Percentiles rank a stretch among this genome's conserved stretches.
phyloP scores from a whole-genome alignment of 2,329 filamentous ascomycete species.

The Trichoderma pleuroti region DNA sequence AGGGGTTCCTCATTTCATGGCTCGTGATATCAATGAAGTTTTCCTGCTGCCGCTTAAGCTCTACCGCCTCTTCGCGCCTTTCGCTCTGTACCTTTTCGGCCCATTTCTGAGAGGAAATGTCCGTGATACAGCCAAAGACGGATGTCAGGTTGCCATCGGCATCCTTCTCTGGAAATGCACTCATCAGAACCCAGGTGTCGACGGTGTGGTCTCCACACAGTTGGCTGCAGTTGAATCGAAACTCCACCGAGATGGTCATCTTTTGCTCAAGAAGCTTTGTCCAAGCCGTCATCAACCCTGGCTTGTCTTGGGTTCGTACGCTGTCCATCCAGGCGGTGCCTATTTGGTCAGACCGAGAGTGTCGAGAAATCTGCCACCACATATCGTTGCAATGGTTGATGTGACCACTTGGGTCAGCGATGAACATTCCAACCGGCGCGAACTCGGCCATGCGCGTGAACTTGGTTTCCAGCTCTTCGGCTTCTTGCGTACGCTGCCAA shows the following conservation, averaged over 20 bases:
- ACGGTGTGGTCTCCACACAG: slow-evolving; percentile 55
- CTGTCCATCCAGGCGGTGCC: slow-evolving; percentile 69
- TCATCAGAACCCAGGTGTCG: slow-evolving; percentile 76
- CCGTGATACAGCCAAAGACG: slow-evolving; percentile 77
- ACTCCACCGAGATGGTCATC: slow-evolving; percentile 65
- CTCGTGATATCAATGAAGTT: slow-evolving; percentile 73
- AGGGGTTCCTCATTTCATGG: slow-evolving; percentile 73
- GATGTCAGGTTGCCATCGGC: slow-evolving; percentile 63
- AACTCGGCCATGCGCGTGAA: slow-evolving; percentile 85
- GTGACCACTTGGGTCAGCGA: slow-evolving; percentile 66
- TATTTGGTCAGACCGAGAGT: slow-evolving; percentile 55
- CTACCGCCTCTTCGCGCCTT: slow-evolving; percentile 74
- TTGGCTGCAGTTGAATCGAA: slow-evolving; percentile 69
- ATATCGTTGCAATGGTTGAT: slow-evolving; percentile 82
- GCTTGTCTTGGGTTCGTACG: slow-evolving; percentile 63
- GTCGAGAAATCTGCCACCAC: slow-evolving; percentile 68
- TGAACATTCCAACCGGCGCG: slow-evolving; percentile 80
- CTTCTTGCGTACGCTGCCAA: slow-evolving; percentile 59
- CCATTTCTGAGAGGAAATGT: slow-evolving; percentile 82
- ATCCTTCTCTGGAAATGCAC: slow-evolving; percentile 69
- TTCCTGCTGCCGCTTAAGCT: slow-evolving; percentile 69
- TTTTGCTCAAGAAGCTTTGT: slow-evolving; percentile 57
- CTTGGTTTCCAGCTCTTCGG: slow-evolving; percentile 66
- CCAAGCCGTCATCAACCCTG: slow-evolving; percentile 59
- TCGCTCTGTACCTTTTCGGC: slow-evolving; percentile 76